phyloP scores from a whole-genome alignment of 768 basidiomycete genomes.

The Amanita molliuscula region DNA sequence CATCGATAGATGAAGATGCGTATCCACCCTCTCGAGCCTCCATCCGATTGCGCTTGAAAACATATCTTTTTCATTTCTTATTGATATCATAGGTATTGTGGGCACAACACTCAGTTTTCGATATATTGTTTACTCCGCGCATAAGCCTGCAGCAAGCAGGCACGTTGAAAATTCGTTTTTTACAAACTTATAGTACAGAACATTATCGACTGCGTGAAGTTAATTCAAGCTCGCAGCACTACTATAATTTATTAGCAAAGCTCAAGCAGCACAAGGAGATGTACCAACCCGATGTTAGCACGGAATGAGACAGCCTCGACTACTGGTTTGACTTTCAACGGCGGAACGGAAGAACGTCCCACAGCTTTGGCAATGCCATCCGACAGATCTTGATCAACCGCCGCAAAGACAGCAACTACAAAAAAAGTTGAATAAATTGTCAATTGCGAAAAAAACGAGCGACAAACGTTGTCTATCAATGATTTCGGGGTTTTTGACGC shows the following conservation, averaged over 20 bases:
- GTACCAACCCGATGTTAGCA: slow-evolving; percentile 21
- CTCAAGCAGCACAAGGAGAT: background rate
- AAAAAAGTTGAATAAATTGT: background rate
- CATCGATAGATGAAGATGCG: no score
- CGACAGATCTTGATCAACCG: slow-evolving; percentile 64
- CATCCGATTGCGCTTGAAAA: no score
- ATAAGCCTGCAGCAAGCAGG: no score
- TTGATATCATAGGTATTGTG: no score
- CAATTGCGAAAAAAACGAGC: background rate
- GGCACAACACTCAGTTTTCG: no score
- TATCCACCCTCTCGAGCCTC: no score
- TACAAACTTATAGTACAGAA: no score
- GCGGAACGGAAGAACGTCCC: slow-evolving; percentile 43
- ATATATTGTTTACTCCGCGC: no score
- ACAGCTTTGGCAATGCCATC: slow-evolving; percentile 74
- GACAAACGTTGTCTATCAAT: slow-evolving; percentile 58
- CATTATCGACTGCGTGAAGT: no score
- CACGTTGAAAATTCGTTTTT: no score
- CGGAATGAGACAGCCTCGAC: slow-evolving; percentile 46
- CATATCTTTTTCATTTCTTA: no score
- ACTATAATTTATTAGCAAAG: background rate
- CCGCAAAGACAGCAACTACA: slow-evolving; percentile 69
- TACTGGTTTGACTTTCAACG: slow-evolving; percentile 54
- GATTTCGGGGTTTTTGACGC: slow-evolving; percentile 50
- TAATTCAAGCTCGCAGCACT: no score